Base-by-base conservation (phyloP, 2,329 filamentous ascomycete species). In the Verticillium albo-atrum region DNA sequence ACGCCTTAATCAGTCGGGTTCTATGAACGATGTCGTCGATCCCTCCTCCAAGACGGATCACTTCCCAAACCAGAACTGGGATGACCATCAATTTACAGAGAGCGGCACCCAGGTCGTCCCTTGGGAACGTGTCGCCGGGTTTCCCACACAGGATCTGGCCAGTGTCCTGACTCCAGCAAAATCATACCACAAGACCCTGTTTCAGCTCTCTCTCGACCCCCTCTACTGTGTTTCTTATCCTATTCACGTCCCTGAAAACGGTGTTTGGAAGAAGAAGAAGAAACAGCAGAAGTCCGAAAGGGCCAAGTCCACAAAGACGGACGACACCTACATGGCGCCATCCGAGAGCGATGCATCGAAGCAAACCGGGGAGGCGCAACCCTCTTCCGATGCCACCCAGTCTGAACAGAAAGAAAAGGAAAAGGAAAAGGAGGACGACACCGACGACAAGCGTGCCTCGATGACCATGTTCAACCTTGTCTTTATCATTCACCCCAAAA, bases 401-500 rank as follows among this genome's bases (percentile, higher is more conserved):
- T 50, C 55, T 23, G 64, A 59, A 9, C 64, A 67, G 30, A 64
- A 68, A 57, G 74, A 74, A 42, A 66, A 68, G 42, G 65, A 71
- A 12, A 73, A 71, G n/a, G 68, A 66, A 4, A 69, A 64, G 54
- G 74, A 68, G 73, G 81, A 83, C 59, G 74, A 84, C 60, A 73
- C 79, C 47, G 81, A 89, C 62, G 80, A 86, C 68, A 88, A 90
- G 70, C 79, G 80, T 65, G 85, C 82, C 64, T 85, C 85, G 54
- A 93, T 98, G 90, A 92, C 89, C 63, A 98, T 98, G 94, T 99
- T 99, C 76, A 96, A 97, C 72, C 84, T 97, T 12, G 92, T 98
- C 26, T 98, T 98, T 72, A 90, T 97, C 56, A 79, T 97, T 64
- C 89, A 91, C 65, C 90, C 92, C 3, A 89, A 88, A 55, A 86